Conservation (phyloP, 345 rosid species). For the Hevea brasiliensis region DNA sequence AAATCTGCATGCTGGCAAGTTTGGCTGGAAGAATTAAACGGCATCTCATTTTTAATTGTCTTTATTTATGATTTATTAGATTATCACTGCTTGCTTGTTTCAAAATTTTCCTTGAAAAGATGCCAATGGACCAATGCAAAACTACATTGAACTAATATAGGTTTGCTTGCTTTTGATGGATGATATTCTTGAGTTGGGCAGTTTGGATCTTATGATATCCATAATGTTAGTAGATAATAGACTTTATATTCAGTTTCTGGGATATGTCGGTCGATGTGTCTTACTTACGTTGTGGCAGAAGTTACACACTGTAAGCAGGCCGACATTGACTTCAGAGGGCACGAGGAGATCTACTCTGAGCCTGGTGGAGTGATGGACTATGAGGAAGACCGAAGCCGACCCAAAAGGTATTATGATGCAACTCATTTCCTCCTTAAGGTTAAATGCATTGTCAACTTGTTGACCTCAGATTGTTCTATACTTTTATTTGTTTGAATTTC, state of each 20-base stretch:
- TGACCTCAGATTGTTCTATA: not conserved
- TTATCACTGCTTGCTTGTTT: not conserved
- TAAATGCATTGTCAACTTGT: not conserved
- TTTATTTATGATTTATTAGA: not conserved
- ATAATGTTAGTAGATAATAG: conserved; percentile 6
- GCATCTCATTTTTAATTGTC: not conserved
- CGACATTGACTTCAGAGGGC: conserved; percentile 75
- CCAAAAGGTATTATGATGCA: conserved; percentile 68
- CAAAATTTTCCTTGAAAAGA: not conserved
- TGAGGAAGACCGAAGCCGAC: conserved; percentile 89
- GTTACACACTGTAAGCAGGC: conserved; percentile 98
- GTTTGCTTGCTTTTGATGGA: not conserved
- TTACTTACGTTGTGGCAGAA: conserved; percentile 99
- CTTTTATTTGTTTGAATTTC: not conserved
- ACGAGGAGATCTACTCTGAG: conserved; percentile 91
- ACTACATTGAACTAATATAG: not conserved
- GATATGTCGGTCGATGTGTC: conserved; percentile 79
- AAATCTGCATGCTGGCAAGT: not conserved
- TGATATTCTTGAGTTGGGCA: not conserved
- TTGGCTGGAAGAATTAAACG: not conserved
- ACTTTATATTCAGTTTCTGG: conserved; percentile 35
- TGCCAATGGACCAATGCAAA: not conserved
- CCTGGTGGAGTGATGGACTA: conserved; percentile 98
- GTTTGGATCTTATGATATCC: not conserved
- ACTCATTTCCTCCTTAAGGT: not conserved